A percentile compares a stretch with the other conserved stretches of the same genome.
phyloP scores from a whole-genome alignment of 495 filamentous ascomycete genomes.

The Cryomyces minteri region DNA sequence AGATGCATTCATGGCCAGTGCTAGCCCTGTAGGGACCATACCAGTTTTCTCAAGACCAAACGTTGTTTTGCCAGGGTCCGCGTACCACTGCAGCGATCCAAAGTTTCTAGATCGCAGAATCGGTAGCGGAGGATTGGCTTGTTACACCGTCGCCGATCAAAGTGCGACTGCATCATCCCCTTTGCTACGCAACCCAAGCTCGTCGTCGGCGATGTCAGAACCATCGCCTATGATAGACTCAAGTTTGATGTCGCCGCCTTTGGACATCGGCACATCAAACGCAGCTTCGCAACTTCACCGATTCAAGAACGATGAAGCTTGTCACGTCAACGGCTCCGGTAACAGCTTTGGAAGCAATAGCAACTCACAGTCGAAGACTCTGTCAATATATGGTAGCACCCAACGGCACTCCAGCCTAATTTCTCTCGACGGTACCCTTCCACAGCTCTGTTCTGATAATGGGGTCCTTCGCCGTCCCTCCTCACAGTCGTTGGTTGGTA shows the following conservation, averaged over 20 bases:
- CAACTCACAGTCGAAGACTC: background rate
- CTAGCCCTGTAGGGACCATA: slow-evolving; percentile 13
- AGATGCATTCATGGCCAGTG: slow-evolving; percentile 50
- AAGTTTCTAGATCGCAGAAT: background rate
- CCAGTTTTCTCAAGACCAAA: slow-evolving; percentile 2
- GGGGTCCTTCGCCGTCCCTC: background rate
- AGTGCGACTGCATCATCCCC: background rate
- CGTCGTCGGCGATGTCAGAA: background rate
- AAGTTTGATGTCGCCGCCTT: background rate
- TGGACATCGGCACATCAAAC: background rate
- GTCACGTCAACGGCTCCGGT: too few relatives aligned
- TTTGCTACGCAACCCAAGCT: background rate
- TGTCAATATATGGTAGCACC: background rate
- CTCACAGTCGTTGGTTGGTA: background rate
- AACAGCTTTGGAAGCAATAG: background rate
- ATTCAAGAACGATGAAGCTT: background rate
- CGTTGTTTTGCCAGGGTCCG: background rate
- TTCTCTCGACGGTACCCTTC: background rate
- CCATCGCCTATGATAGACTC: background rate
- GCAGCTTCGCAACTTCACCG: background rate
- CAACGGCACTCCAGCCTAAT: background rate
- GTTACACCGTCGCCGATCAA: background rate
- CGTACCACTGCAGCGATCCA: background rate
- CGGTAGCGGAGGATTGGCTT: background rate
- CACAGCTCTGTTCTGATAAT: background rate